Percentiles rank a stretch among this genome's conserved stretches.
These are phyloP conservation scores for Paxillus involutus DNA, from an alignment of 768 basidiomycete species.

Conservation along the genomic window DNA sequence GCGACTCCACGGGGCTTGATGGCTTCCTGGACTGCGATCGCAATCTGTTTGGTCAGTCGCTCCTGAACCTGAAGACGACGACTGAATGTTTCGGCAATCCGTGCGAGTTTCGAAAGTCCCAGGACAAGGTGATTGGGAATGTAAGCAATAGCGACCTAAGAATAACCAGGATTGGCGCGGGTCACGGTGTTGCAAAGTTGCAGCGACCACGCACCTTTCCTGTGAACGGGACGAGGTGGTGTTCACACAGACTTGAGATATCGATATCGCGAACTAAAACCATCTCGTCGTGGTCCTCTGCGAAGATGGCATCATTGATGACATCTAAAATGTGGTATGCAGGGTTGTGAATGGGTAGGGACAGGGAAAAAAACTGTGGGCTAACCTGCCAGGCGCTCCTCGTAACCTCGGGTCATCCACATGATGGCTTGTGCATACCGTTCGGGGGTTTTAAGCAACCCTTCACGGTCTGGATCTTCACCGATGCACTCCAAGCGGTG, in stretches of 20 bases:
- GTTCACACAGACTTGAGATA: constrained; percentile 96
- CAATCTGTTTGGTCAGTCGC: constrained; percentile 95
- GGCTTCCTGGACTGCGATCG: constrained; percentile 96
- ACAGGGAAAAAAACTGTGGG: constrained; percentile 12
- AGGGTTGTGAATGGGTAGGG: constrained; percentile 6
- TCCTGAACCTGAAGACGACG: constrained; percentile 97
- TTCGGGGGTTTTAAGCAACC: constrained; percentile 70
- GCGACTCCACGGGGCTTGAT: constrained; percentile 97
- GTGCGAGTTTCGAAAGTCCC: constrained; percentile 92
- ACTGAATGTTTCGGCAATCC: constrained; percentile 96
- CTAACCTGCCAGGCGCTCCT: constrained; percentile 86
- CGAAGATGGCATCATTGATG: constrained; percentile 97
- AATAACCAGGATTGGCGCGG: constrained; percentile 22
- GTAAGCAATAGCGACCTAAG: constrained; percentile 94
- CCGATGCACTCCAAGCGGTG: constrained; percentile 85
- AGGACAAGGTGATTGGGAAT: constrained; percentile 95
- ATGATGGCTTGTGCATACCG: constrained; percentile 95
- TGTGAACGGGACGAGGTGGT: constrained; percentile 96
- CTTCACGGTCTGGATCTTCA: constrained; percentile 77
- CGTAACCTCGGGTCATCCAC: constrained; percentile 99
- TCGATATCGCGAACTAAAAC: constrained; percentile 97
- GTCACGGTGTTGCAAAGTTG: background rate
- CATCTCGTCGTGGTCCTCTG: constrained; percentile 99
- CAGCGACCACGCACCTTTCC: constrained; percentile 70
- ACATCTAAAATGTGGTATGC: constrained; percentile 60